phyloP scores from a whole-genome alignment of 2,329 filamentous ascomycete genomes.

The Onygena corvina region DNA sequence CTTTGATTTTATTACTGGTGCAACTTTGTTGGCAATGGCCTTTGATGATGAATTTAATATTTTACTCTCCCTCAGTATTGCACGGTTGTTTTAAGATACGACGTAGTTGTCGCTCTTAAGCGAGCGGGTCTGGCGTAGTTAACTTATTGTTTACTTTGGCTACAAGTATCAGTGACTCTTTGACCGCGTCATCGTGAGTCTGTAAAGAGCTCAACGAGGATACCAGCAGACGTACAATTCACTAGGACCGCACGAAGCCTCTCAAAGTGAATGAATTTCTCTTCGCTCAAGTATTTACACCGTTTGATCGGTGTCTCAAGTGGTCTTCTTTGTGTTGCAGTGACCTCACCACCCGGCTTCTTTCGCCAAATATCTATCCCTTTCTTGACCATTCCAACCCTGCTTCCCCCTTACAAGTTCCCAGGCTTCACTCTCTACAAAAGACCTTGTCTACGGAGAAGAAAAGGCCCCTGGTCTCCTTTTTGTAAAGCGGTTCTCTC shows the following conservation, averaged over 20 bases:
- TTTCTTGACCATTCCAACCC: background rate
- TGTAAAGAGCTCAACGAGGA: too few relatives aligned
- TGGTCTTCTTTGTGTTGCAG: background rate
- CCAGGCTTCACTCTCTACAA: background rate
- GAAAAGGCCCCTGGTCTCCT: background rate
- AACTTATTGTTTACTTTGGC: too few relatives aligned
- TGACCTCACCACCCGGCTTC: background rate
- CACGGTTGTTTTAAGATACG: too few relatives aligned
- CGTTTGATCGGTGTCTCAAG: background rate
- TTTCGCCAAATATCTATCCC: background rate
- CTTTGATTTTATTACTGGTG: background rate
- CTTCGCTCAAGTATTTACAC: background rate
- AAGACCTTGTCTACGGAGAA: background rate
- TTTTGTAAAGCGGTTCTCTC: background rate
- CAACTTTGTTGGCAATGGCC: background rate
- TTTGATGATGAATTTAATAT: background rate
- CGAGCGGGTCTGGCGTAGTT: too few relatives aligned
- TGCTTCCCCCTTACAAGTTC: background rate
- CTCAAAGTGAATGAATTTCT: background rate
- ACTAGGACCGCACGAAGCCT: too few relatives aligned
- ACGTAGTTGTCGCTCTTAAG: too few relatives aligned
- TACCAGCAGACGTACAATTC: too few relatives aligned
- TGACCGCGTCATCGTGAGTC: too few relatives aligned
- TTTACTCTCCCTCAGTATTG: background rate
- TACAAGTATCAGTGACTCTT: too few relatives aligned